Evolutionary conservation across 1,139 yeast genomes (phyloP), one percentile per base, ranked within the genome.

Genomic region (Yamadazyma triangularis): DNA sequence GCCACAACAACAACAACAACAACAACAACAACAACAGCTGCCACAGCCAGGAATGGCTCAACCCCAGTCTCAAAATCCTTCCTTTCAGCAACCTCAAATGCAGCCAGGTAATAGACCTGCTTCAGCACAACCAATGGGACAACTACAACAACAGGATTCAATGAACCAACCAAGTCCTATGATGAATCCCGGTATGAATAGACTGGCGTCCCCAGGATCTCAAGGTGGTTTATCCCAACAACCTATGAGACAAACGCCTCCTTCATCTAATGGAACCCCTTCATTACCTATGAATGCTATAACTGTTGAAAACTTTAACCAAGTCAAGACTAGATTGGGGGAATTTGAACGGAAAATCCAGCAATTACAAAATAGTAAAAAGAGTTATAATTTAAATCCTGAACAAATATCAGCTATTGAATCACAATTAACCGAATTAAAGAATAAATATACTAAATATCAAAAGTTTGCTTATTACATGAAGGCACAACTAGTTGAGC

Each of bases 261-360:
- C n/a, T 15, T 28, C 8, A 22, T 6, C 23, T 34, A 29, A 18
- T n/a, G 41, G 40, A 14, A 33, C 46, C 2, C 42, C 49, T 2
- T 24, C 45, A 8, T 40, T 54, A 56, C 67, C 63, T 10, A 44
- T 52, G 8, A 52, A 44, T 32, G 53, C 58, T 3, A 64, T 63
- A 4, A 62, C 72, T 0, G 50, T 62, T 10, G 72, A 67, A 36
- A 56, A 60, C 26, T 67, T 62, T 47, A 64, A 64, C 33, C 64
- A 58, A 31, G 65, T 66, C n/a, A 59, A 61, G 30, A 53, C 54
- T 7, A 49, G 62, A 23, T 48, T 67, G 19, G 56, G 51, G 27
- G 75, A 68, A 30, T 64, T 72, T 34, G 70, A 68, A 30, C 58
- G 67, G 23, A 73, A 67, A 38, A 48, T 56, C 15, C 52, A 56